Conservation (phyloP, 1,139 yeast genomes). For the Kodamaea anthophila region DNA sequence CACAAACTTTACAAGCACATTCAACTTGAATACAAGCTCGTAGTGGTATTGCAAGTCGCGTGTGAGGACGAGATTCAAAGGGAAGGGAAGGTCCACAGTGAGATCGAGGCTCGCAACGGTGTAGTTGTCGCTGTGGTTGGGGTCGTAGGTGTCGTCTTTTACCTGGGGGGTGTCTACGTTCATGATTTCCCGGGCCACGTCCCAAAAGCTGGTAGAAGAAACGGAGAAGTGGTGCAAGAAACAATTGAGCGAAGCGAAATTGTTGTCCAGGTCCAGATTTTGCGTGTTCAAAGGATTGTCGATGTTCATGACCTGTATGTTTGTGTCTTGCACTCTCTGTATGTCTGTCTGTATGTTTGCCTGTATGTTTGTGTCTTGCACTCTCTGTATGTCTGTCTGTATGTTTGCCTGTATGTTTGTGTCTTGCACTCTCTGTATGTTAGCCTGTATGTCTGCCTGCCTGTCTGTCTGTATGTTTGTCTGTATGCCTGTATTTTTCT, state of each 20-base stretch:
- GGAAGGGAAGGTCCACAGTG: constrained; percentile 74
- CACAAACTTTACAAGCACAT: constrained; percentile 57
- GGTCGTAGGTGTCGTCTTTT: constrained; percentile 22
- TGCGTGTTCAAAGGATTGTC: constrained; percentile 36
- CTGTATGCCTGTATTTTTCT: no score
- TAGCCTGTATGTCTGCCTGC: constrained; percentile 44
- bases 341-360: constrained; percentile 50
- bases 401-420: constrained; percentile 26
- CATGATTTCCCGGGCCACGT: constrained; percentile 59
- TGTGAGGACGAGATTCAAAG: constrained; percentile 69
- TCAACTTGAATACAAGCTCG: constrained; percentile 72
- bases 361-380: neutral
- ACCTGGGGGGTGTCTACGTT: no score
- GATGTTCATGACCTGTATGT: no score
- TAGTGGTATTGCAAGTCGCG: constrained; percentile 71
- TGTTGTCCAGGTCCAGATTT: constrained; percentile 1
- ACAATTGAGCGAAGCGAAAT: no score
- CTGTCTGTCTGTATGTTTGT: constrained; percentile 37
- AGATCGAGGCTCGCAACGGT: constrained; percentile 47
- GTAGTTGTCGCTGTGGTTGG: constrained; percentile 41
- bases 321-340: no score
- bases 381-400: constrained; percentile 53
- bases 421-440: no score
- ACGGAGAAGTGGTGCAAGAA: no score
- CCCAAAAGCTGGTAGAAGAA: constrained; percentile 40